phyloP scores from a whole-genome alignment of 2,329 filamentous ascomycete genomes.

The Fusarium mexicanum region DNA sequence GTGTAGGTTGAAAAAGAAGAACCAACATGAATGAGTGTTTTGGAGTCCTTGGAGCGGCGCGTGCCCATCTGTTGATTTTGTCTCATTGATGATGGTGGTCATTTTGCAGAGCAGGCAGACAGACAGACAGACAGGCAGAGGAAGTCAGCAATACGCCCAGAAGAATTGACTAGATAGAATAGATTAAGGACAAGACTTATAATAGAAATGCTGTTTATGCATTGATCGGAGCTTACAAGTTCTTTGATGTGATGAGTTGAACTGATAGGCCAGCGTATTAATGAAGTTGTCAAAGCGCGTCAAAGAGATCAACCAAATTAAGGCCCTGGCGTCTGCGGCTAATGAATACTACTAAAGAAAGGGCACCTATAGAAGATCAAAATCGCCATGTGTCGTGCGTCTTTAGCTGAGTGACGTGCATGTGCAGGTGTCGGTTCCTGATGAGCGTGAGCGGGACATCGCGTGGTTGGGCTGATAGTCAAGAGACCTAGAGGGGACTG shows the following conservation, averaged over 20 bases:
- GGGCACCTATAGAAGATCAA: slow-evolving; percentile 16
- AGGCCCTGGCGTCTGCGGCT: slow-evolving; percentile 5
- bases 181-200: background rate
- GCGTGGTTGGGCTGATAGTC: slow-evolving; percentile 29
- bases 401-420: slow-evolving; percentile 36
- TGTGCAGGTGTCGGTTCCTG: slow-evolving; percentile 33
- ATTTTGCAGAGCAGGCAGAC: slow-evolving; percentile 9
- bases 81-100: slow-evolving; percentile 33
- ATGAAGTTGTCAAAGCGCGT: background rate
- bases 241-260: slow-evolving; percentile 4
- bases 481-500: slow-evolving; percentile 35
- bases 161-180: background rate
- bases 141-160: background rate
- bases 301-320: slow-evolving; percentile 14
- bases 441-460: slow-evolving; percentile 34
- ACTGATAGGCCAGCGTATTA: background rate
- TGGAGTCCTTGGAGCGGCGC: slow-evolving; percentile 11
- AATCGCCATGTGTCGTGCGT: slow-evolving; percentile 31
- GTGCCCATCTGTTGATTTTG: slow-evolving; percentile 25
- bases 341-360: slow-evolving; percentile 10
- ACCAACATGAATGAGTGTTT: background rate
- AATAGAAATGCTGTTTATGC: background rate
- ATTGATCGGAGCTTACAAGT: background rate
- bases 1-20: slow-evolving; percentile 2
- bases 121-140: background rate